phyloP scores from a whole-genome alignment of 2,329 filamentous ascomycete species.

The Alternaria angustiovoidea region DNA sequence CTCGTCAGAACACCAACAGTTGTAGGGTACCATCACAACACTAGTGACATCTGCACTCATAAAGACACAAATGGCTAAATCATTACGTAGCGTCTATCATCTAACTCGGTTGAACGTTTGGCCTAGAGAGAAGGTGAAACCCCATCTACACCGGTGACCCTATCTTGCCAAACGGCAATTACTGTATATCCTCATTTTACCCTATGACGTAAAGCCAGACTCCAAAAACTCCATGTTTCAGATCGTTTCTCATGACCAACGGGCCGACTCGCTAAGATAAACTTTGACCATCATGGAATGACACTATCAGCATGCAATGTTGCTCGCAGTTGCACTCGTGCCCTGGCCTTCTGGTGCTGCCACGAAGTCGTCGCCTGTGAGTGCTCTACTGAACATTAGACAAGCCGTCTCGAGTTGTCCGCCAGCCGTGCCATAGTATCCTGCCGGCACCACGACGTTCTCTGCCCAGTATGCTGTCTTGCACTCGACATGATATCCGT shows the following conservation, averaged over 20 bases:
- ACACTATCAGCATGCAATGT: slow-evolving; percentile 40
- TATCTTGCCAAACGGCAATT: not conserved
- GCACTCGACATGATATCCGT: slow-evolving; percentile 47
- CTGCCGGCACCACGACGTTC: slow-evolving; percentile 47
- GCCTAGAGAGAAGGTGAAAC: not conserved
- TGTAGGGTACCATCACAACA: not conserved
- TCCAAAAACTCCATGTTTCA: not conserved
- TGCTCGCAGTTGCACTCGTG: slow-evolving; percentile 41
- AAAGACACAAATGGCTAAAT: not conserved
- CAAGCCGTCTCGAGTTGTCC: slow-evolving; percentile 47
- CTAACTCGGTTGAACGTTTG: not conserved
- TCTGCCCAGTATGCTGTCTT: slow-evolving; percentile 49
- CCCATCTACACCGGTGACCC: not conserved
- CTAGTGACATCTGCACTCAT: not conserved
- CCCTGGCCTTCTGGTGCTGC: slow-evolving; percentile 40
- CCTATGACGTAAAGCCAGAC: not conserved
- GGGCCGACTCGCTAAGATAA: not conserved
- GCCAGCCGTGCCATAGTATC: slow-evolving; percentile 42
- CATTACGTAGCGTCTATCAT: not conserved
- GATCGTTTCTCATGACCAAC: not conserved
- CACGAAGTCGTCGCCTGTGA: slow-evolving; percentile 42
- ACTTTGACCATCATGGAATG: not conserved
- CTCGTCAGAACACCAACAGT: not conserved
- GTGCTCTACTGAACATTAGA: slow-evolving; percentile 43
- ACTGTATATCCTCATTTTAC: not conserved